Percentiles rank a stretch among this genome's conserved stretches.
These are phyloP conservation scores for Madurella fahalii DNA, from an alignment of 2,329 filamentous ascomycete species.

Conservation along the genomic window DNA sequence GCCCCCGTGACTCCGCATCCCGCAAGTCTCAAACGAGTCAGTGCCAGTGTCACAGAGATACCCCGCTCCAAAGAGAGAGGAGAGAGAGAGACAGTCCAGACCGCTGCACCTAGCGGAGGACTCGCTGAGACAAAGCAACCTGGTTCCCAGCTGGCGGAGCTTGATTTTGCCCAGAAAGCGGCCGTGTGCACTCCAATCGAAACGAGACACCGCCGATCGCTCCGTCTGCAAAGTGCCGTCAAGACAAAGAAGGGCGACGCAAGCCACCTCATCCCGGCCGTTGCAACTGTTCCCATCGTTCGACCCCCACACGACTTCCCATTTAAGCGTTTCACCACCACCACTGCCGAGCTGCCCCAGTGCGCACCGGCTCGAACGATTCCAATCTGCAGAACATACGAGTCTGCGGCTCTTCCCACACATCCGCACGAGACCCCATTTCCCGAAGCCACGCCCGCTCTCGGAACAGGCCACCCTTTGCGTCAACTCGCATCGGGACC, in stretches of 20 bases:
- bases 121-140: background rate
- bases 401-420: slow-evolving; percentile 8
- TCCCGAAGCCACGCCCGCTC: slow-evolving; percentile 10
- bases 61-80: slow-evolving; percentile 18
- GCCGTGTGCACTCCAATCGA: slow-evolving; percentile 14
- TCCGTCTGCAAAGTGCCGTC: slow-evolving; percentile 4
- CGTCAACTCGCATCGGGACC: background rate
- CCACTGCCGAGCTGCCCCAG: slow-evolving; percentile 6
- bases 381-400: slow-evolving; percentile 22
- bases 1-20: background rate
- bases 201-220: slow-evolving; percentile 20
- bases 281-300: slow-evolving; percentile 22
- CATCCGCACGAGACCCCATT: slow-evolving; percentile 3
- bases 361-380: slow-evolving; percentile 22
- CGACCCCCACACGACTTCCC: slow-evolving; percentile 17
- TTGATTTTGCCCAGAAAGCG: too few species aligned
- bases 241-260: slow-evolving; percentile 9
- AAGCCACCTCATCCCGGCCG: slow-evolving; percentile 5
- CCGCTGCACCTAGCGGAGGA: background rate
- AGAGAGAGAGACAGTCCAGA: slow-evolving; percentile 2
- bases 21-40: slow-evolving; percentile 17
- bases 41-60: slow-evolving; percentile 8
- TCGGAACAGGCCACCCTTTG: slow-evolving; percentile 12
- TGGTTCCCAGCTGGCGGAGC: background rate
- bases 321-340: slow-evolving; percentile 24